Base-by-base conservation (phyloP, 129 eudicot genomes). In the Chrysanthemum seticuspe region DNA sequence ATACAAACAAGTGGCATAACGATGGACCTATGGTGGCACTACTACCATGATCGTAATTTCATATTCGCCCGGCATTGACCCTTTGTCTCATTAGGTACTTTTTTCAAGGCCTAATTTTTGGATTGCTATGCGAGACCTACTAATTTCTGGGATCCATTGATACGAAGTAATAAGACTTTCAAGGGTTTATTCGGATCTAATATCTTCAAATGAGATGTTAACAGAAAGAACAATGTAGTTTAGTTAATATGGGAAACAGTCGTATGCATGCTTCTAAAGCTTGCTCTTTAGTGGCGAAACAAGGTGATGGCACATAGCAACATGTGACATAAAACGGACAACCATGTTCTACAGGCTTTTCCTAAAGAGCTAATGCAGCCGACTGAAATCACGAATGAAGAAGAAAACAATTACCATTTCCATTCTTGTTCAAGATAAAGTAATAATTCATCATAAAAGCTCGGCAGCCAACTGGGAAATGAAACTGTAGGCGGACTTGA, bases 371-470 rank as follows among this genome's bases (percentile, higher is more conserved):
- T 34, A 34, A 65, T 74, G 55, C 40, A 75, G 67, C 79, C 61
- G 13, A 65, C 68, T 56, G 74, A 67, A 48, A 58, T 47, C 60
- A 58, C 74, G 49, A 19, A 76, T 18, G 68, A 48, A 48, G 16
- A 16, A 52, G 27, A 81, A 50, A 62, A 75, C 50, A 11, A 34
- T 80, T 94, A 95, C 99, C 99, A 95, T 79, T 95, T 95, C 99
- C 97, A 95, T 79, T 95, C 99, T 76, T 95, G 94, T 75, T 95
- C 99, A 64, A 95, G 89, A 87, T 90, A 88, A 27, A 90, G 96
- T 65, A 90, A 87, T 81, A 95, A 71, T 68, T 88, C 96, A 75
- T 95, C 99, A 72, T 95, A 95, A 70, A 95, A 95, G 79, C 80
- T 88, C 21, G 96, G 96, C 69, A 95, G 78, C 99, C 99, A 95